phyloP scores from a whole-genome alignment of 1,284 basidiomycete species.

The Papiliotrema nemorosa region DNA sequence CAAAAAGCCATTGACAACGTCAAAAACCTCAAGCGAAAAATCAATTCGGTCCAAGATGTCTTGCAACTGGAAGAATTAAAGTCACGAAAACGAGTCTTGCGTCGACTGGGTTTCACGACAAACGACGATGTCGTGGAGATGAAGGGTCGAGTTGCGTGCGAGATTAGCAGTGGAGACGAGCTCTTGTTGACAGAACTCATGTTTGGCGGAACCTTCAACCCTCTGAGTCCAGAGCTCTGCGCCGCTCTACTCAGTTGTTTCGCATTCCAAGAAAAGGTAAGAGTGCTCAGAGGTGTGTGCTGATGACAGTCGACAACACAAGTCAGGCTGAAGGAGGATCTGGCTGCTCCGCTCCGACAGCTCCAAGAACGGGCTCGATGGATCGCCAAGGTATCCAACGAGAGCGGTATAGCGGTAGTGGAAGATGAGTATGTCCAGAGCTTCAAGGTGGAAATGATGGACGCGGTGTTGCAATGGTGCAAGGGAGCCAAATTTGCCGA shows the following conservation, averaged over 20 bases:
- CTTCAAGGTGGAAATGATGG: conserved; percentile 99
- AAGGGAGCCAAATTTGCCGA: conserved; percentile 94
- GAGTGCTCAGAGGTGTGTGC: conserved; percentile 16
- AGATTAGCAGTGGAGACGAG: conserved; percentile 97
- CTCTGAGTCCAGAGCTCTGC: conserved; percentile 83
- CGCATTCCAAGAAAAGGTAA: conserved; percentile 94
- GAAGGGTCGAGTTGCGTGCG: conserved; percentile 97
- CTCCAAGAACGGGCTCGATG: conserved; percentile 94
- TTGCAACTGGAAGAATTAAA: conserved; percentile 97
- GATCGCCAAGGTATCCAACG: conserved; percentile 93
- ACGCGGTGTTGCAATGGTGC: conserved; percentile 95
- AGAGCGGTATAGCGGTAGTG: conserved; percentile 80
- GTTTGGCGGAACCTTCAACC: conserved; percentile 95
- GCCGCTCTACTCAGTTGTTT: conserved; percentile 93
- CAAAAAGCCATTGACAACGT: conserved; percentile 67
- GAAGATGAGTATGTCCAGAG: conserved; percentile 94
- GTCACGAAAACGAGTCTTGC: conserved; percentile 86
- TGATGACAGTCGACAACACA: conserved; percentile 72
- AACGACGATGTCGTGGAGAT: conserved; percentile 90
- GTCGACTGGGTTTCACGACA: conserved; percentile 86
- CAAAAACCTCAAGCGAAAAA: conserved; percentile 73
- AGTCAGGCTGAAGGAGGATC: conserved; percentile 83
- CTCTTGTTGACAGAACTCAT: conserved; percentile 93
- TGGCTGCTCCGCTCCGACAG: conserved; percentile 82
- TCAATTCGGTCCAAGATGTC: conserved; percentile 85